Percentiles rank a stretch among this genome's conserved stretches.
Conservation (phyloP, 2,329 filamentous ascomycete species). For the Aspergillus proliferans region DNA sequence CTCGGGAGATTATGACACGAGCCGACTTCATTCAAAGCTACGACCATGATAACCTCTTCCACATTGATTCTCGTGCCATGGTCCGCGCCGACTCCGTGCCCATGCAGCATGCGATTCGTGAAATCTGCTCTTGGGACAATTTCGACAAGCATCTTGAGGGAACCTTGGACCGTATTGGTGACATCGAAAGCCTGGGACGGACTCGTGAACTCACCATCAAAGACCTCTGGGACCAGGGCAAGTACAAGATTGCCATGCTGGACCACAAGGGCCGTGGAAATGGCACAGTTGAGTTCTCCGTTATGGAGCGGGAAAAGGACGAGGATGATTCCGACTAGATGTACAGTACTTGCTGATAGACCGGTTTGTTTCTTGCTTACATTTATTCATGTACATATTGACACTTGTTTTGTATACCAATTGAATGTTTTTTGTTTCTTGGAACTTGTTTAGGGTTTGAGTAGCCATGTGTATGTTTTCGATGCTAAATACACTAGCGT, state of each 20-base stretch:
- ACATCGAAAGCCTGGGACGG: conserved; percentile 85
- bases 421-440: not conserved
- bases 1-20: conserved; percentile 89
- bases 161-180: conserved; percentile 78
- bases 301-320: conserved; percentile 32
- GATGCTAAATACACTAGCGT: conserved; percentile 6
- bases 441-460: no score
- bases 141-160: conserved; percentile 78
- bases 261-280: conserved; percentile 44
- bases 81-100: conserved; percentile 91
- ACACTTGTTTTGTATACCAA: not conserved
- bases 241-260: conserved; percentile 59
- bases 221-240: conserved; percentile 78
- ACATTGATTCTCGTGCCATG: conserved; percentile 77
- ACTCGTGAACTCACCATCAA: conserved; percentile 96
- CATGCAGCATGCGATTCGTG: conserved; percentile 86
- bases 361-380: conserved; percentile 1
- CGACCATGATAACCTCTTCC: conserved; percentile 91
- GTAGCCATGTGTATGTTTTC: no score
- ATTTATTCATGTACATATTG: not conserved
- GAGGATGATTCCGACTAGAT: conserved; percentile 22
- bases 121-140: conserved; percentile 69
- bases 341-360: not conserved
- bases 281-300: conserved; percentile 44
- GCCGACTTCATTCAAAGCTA: conserved; percentile 90